Evolutionary conservation across 2,329 filamentous ascomycete species (phyloP), one percentile per base, ranked within the genome.

Genomic region (Arthrobotrys musiformis): DNA sequence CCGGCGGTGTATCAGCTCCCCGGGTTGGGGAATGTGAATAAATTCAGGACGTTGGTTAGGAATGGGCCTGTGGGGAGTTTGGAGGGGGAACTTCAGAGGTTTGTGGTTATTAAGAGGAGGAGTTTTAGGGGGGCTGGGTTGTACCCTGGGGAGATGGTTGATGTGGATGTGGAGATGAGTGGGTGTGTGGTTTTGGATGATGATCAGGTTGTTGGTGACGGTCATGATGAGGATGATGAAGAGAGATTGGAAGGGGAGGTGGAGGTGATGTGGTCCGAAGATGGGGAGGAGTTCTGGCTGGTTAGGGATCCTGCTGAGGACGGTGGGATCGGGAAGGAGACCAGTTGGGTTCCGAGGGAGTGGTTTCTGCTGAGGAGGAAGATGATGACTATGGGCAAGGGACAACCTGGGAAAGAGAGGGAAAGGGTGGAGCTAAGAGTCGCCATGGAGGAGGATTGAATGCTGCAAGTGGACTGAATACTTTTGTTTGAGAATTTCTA

Each of bases 201-300:
- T 19, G 26, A 8, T 11, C 46, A 35, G 13, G 60, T 17, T 42
- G 6, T 2, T 42, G n/a, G 4, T 17, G 40, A 17, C 13, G 62
- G 9, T 6, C 26, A 67, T 17, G 50, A 69, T 28, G 48, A 66
- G 2, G 74, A 78, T 15, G 60, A 50, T 1, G 42, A 63, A 33
- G 58, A 28, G 26, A 40, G 22, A 24, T 42, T 72, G 2, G 74
- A 78, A 26, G 75, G 69, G 13, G 75, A 78, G 22, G 75, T 91
- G 58, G 85, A 85, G 46, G 85, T 88, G 81, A 79, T 90, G 19
- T 85, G 90, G 5, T 86, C 87, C 52, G 86, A 87, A 50, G 85
- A 85, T 33, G 83, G 82, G 6, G 82, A 81, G 3, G 82, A 73
- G 68, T 78, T 78, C 42, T 72, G 60, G 66, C 17, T 78, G 22